Base-by-base conservation (phyloP, 495 filamentous ascomycete species). In the Aspergillus ostianus region DNA sequence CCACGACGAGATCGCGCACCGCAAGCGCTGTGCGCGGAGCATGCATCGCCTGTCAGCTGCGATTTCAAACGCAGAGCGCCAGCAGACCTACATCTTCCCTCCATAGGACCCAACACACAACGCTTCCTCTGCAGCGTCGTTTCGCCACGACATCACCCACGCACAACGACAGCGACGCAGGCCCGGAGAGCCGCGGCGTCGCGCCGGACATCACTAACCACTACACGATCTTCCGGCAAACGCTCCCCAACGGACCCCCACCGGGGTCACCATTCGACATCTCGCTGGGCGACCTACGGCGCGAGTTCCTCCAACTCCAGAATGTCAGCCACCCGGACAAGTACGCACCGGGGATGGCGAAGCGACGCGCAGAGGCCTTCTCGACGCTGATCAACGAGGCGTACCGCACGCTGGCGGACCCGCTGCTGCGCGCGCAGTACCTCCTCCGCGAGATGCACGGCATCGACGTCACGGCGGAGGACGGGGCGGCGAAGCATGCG, bases 171-270 rank as follows among this genome's bases (percentile, higher is more conserved):
- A 46, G 44, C 26, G 36, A 15, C 36, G 36, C 36, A 2, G 36
- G 36, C 36, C 36, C 36, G 1, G 36, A 41, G 5, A 41, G 36
- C 36, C 36, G 36, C 36, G 36, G 36, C 36, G 4, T 41, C 36
- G 61, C 69, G 44, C 74, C 73, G n/a, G 68, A 80, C 56, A 77
- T 73, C 50, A 78, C 73, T 51, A 87, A 84, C 59, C 78, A 91
- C 81, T 98, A 97, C 83, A 84, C 87, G 47, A 85, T 98, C 74
- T 98, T 98, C 81, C 91, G 92, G 6, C 65, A 80, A 13, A 91
- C 91, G 15, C 80, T 97, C 17, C 85, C 93, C 13, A n/a, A 63
- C 0, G 94, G 94, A 36, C 88, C 92, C 0, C 94, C 94, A 0
- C 94, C 94, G 1, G 21, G 60, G 0, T 87, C 92, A 0, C 83